Conservation (phyloP, 371 early-diverging fungal species). For the Apophysomyces elegans region DNA sequence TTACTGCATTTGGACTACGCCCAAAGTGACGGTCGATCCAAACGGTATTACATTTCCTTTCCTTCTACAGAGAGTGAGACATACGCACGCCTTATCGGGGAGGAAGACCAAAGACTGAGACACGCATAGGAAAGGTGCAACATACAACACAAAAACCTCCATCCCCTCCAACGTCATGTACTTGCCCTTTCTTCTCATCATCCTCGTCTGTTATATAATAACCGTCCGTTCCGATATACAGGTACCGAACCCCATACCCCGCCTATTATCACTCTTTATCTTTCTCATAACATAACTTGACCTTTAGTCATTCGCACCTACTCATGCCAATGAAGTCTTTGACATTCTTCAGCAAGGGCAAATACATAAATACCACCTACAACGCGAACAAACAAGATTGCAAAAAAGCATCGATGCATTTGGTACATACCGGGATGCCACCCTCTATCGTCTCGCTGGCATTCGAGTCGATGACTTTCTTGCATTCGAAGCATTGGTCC, state of each 20-base stretch:
- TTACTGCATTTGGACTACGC: no score
- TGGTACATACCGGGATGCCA: conserved; percentile 27
- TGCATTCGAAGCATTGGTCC: conserved; percentile 45
- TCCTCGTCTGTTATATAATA: background rate
- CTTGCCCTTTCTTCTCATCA: conserved; percentile 2
- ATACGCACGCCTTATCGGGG: no score
- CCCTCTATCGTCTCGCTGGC: conserved; percentile 37
- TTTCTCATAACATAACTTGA: background rate
- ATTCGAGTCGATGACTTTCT: conserved; percentile 44
- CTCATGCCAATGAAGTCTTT: conserved; percentile 26
- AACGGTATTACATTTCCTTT: no score
- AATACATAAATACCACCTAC: conserved; percentile 28
- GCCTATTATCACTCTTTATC: background rate
- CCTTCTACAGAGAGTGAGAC: no score
- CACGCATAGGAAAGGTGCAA: no score
- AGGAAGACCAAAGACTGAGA: no score
- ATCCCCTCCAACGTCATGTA: background rate
- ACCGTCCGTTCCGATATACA: background rate
- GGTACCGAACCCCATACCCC: background rate
- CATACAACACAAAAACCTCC: no score
- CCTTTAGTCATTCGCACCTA: conserved; percentile 16
- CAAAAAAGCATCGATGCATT: conserved; percentile 30
- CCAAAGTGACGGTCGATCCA: no score
- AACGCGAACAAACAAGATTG: conserved; percentile 27
- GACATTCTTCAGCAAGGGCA: conserved; percentile 36